Conservation (phyloP, 139 green algal species). For the Chlorella sp. region DNA sequence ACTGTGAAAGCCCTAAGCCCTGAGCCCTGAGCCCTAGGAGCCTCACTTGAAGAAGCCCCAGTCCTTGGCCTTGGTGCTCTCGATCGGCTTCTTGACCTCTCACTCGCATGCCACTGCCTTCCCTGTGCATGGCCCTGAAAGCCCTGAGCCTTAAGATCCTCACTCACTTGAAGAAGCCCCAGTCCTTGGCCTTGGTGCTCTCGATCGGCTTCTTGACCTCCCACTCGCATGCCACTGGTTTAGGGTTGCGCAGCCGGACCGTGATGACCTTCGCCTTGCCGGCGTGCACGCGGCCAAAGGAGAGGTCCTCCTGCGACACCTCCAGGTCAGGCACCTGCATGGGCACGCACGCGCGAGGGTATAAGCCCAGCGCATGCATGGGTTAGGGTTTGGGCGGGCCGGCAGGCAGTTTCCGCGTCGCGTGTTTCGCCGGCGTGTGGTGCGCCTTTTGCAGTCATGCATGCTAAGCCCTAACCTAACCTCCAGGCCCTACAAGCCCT, state of each 20-base stretch:
- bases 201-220: slow-evolving; percentile 58
- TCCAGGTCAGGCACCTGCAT: slow-evolving; percentile 51
- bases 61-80: slow-evolving; percentile 53
- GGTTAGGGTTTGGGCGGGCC: too few species aligned
- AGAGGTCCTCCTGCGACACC: slow-evolving; percentile 32
- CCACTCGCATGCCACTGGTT: slow-evolving; percentile 53
- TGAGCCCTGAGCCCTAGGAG: too few species aligned
- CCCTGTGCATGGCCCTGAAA: too few species aligned
- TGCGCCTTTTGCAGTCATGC: too few species aligned
- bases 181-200: slow-evolving; percentile 54
- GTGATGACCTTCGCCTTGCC: slow-evolving; percentile 62
- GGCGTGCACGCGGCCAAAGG: slow-evolving; percentile 58
- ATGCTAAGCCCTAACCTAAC: too few species aligned
- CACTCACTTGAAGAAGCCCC: slow-evolving; percentile 47
- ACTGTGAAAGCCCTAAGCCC: too few species aligned
- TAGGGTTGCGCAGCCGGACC: slow-evolving; percentile 65
- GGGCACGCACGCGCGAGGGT: too few species aligned
- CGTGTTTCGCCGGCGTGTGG: too few species aligned
- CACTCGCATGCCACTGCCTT: slow-evolving; percentile 51
- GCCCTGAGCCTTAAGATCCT: not conserved
- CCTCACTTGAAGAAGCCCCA: slow-evolving; percentile 55
- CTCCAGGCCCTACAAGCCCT: too few species aligned
- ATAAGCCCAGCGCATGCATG: too few species aligned
- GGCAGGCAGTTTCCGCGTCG: too few species aligned
- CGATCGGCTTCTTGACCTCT: slow-evolving; percentile 54